These are phyloP conservation scores for Yarrowia sp. DNA, from an alignment of 805 yeast genomes.

Conservation along the genomic window DNA sequence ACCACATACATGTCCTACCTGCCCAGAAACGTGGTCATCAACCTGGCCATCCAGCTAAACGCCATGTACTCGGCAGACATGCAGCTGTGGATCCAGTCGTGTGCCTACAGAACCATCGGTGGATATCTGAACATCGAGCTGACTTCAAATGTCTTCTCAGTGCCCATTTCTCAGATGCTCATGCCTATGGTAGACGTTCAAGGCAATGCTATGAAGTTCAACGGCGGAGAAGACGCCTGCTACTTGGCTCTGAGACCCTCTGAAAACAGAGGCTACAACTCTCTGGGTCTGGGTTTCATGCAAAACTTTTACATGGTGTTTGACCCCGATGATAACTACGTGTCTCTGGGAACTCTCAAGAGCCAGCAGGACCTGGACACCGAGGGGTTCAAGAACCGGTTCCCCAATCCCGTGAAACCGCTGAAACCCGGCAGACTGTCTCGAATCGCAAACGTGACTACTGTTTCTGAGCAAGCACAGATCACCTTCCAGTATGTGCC, in stretches of 20 bases:
- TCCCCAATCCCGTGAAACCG: slow-evolving; percentile 30
- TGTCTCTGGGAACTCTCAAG: slow-evolving; percentile 42
- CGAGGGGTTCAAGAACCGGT: not conserved
- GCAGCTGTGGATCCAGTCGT: slow-evolving; percentile 44
- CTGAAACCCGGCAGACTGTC: slow-evolving; percentile 16
- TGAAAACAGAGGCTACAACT: slow-evolving; percentile 41
- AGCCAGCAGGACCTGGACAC: slow-evolving; percentile 8
- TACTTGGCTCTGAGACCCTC: slow-evolving; percentile 43
- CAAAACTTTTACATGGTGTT: slow-evolving; percentile 43
- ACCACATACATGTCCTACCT: slow-evolving; percentile 42
- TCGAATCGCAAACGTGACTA: slow-evolving; percentile 24
- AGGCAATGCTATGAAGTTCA: slow-evolving; percentile 41
- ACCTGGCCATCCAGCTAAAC: slow-evolving; percentile 45
- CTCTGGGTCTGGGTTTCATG: slow-evolving; percentile 43
- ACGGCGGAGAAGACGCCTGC: slow-evolving; percentile 42
- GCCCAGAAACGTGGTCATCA: slow-evolving; percentile 43
- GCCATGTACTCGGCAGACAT: slow-evolving; percentile 42
- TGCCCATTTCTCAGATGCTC: slow-evolving; percentile 43
- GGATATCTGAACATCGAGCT: slow-evolving; percentile 43
- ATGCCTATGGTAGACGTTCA: slow-evolving; percentile 40
- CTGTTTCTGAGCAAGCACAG: slow-evolving; percentile 28
- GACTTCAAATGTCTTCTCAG: slow-evolving; percentile 40
- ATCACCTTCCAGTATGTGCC: slow-evolving; percentile 29
- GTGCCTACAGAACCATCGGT: slow-evolving; percentile 41
- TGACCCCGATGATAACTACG: slow-evolving; percentile 42